A percentile compares a stretch with the other conserved stretches of the same genome.
phyloP scores from a whole-genome alignment of 2,329 filamentous ascomycete species.

The Fusarium stilboides region DNA sequence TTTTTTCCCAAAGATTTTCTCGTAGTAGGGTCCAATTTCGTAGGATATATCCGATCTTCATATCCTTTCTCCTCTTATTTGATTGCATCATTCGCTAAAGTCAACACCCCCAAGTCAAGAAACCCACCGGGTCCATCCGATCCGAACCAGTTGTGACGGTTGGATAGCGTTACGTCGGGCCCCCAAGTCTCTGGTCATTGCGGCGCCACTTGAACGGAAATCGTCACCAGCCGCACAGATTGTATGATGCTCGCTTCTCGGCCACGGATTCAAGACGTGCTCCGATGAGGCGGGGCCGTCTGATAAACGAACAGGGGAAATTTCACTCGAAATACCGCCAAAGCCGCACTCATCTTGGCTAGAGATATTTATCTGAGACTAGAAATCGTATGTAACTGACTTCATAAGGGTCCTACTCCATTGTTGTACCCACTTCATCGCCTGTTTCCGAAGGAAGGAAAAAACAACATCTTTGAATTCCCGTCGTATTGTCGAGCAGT shows the following conservation, averaged over 20 bases:
- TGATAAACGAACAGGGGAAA: constrained; percentile 7
- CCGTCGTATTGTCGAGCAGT: constrained; percentile 17
- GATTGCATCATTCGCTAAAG: constrained; percentile 21
- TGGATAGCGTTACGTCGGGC: constrained; percentile 28
- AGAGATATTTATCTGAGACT: neutral
- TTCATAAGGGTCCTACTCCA: constrained; percentile 1
- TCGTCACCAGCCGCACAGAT: constrained; percentile 39
- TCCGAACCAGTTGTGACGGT: constrained; percentile 13
- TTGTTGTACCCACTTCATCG: constrained; percentile 8
- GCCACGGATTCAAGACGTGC: constrained; percentile 14
- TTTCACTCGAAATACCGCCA: constrained; percentile 28
- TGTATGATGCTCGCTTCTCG: constrained; percentile 23
- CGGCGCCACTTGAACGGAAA: constrained; percentile 34
- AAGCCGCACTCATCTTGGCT: constrained; percentile 7
- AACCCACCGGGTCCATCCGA: constrained; percentile 26
- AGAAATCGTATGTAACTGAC: neutral
- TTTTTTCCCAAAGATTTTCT: neutral
- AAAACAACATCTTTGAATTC: constrained; percentile 1
- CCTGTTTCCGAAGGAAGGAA: constrained; percentile 12
- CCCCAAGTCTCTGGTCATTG: constrained; percentile 7
- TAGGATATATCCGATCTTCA: constrained; percentile 31
- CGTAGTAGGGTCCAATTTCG: constrained; percentile 4
- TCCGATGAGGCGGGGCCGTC: constrained; percentile 26
- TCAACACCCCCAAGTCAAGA: neutral
- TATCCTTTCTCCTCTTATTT: constrained; percentile 1